A percentile compares a stretch with the other conserved stretches of the same genome.
phyloP scores from a whole-genome alignment of 1,139 yeast genomes.

The Magnusiomyces suaveolens region DNA sequence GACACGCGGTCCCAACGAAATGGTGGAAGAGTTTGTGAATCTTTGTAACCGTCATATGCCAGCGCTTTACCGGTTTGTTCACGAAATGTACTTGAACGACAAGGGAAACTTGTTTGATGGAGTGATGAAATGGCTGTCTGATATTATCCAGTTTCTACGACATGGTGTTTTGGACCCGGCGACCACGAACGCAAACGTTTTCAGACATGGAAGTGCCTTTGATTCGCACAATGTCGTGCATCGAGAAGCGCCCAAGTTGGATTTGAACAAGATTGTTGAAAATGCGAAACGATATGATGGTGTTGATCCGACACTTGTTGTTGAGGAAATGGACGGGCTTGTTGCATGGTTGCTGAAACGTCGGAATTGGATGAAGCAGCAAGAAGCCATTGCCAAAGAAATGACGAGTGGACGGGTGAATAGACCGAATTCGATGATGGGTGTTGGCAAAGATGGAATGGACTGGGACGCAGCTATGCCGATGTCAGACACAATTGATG shows the following conservation, averaged over 20 bases:
- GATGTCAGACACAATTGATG: slow-evolving; percentile 37
- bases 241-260: slow-evolving; percentile 27
- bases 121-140: slow-evolving; percentile 63
- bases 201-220: background rate
- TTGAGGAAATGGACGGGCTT: slow-evolving; percentile 38
- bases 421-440: slow-evolving; percentile 35
- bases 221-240: background rate
- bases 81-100: slow-evolving; percentile 66
- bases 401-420: slow-evolving; percentile 29
- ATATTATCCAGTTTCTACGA: slow-evolving; percentile 52
- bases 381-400: slow-evolving; percentile 25
- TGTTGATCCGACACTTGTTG: slow-evolving; percentile 37
- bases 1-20: slow-evolving; percentile 41
- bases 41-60: slow-evolving; percentile 63
- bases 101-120: slow-evolving; percentile 57
- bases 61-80: slow-evolving; percentile 62
- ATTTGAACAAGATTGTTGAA: slow-evolving; percentile 27
- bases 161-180: slow-evolving; percentile 33
- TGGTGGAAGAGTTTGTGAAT: slow-evolving; percentile 57
- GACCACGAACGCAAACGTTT: too few relatives aligned
- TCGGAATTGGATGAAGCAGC: slow-evolving; percentile 31
- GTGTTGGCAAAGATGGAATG: slow-evolving; percentile 45
- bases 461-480: slow-evolving; percentile 22
- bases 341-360: slow-evolving; percentile 39
- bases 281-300: slow-evolving; percentile 32